Base-by-base conservation (phyloP, 208 protist species). In the Leptomonas pyrrhocoris region DNA sequence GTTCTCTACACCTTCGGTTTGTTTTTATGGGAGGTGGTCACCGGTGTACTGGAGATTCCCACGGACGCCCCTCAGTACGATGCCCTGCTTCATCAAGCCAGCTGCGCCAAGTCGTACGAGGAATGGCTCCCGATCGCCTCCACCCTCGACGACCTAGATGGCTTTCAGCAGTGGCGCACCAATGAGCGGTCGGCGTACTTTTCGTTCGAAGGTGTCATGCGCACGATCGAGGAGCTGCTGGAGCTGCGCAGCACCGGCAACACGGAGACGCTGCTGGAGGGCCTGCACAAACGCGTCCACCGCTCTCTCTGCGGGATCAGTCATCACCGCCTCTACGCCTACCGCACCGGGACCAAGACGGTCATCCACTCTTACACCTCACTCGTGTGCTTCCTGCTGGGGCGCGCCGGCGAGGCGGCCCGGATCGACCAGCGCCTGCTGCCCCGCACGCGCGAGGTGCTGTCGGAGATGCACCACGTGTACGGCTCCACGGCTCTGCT, bases 361-460 rank as follows among this genome's bases (percentile, higher is more conserved):
- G 56, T 88, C 46, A 91, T 94, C 66, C 79, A 89, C 55, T 73
- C 85, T n/a, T 94, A 92, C 63, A 84, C 77, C 42, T 83, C 90
- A 1, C 60, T 88, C 18, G 48, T 85, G 15, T 76, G 75, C 38
- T 85, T 77, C 58, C 30, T 88, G 28, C 68, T 85, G 16, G 65
- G 68, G 19, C 71, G 55, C 9, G 48, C 58, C 43, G 71, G 62
- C 8, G 62, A 76, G 42, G 62, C 55, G 55, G 71, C 62, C n/a
- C 71, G 51, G 38, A 4, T 58, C 2, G 23, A 65, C 42, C 66
- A 25, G 16, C 36, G 23, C 18, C 34, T 67, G 19, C 28, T 50
- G 25, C 43, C 57, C n/a, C 69, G 76, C 46, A 69, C 74, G 9
- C 84, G 86, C 48, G 56, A 65, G 42, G 72, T 74, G 28, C 61